These are phyloP conservation scores for Moesziomyces antarcticus DNA, from an alignment of 1,284 basidiomycete genomes.

Conservation along the genomic window DNA sequence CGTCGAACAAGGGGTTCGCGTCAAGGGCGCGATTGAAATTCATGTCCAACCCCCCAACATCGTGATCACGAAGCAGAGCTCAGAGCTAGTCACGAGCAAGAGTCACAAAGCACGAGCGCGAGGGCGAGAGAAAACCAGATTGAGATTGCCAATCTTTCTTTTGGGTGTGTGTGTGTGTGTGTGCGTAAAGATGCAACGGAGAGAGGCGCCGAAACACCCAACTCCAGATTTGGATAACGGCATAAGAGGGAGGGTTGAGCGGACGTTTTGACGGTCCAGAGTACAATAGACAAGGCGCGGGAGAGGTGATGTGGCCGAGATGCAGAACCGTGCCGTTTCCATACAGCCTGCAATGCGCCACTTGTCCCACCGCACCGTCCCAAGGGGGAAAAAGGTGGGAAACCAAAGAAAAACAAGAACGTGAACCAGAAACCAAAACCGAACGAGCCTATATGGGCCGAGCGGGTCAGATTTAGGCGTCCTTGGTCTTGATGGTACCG, in stretches of 20 bases:
- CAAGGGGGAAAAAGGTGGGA: not conserved
- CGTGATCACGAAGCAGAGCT: not conserved
- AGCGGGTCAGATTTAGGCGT: constrained; percentile 42
- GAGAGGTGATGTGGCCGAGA: not conserved
- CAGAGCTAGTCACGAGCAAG: not conserved
- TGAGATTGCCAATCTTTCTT: constrained; percentile 29
- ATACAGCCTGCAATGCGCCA: not conserved
- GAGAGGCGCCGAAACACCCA: not conserved
- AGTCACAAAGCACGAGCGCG: not conserved
- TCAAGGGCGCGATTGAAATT: too few relatives aligned
- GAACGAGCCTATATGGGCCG: too few relatives aligned
- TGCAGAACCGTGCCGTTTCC: constrained; percentile 1
- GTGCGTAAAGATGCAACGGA: not conserved
- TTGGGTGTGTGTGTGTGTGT: constrained; percentile 15
- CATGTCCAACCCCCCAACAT: too few relatives aligned
- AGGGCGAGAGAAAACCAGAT: constrained; percentile 10
- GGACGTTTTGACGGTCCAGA: not conserved
- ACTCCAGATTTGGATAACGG: constrained; percentile 15
- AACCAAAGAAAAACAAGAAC: not conserved
- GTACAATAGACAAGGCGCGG: not conserved
- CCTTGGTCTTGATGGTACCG: constrained; percentile 66
- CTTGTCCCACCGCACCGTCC: too few relatives aligned
- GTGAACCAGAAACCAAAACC: not conserved
- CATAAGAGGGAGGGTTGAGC: constrained; percentile 1
- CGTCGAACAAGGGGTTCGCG: too few relatives aligned